Percentiles rank a stretch among this genome's conserved stretches.
Conservation (phyloP, 148 eudicot species). For the Fagopyrum esculentum region DNA sequence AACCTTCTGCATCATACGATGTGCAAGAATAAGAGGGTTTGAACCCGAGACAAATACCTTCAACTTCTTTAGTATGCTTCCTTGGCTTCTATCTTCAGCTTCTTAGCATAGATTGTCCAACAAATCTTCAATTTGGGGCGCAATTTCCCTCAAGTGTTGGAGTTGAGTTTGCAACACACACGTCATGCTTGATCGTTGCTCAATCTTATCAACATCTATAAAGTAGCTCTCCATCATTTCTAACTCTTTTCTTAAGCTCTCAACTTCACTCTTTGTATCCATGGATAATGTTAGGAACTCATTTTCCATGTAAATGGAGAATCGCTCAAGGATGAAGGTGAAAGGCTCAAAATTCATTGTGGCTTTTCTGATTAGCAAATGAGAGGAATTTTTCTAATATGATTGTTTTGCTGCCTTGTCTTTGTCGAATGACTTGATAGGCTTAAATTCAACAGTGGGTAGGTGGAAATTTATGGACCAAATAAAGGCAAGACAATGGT, state of each 20-base stretch:
- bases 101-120: background rate
- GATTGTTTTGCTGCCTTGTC: background rate
- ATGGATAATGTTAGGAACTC: background rate
- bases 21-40: background rate
- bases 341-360: conserved; percentile 3
- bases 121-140: background rate
- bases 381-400: background rate
- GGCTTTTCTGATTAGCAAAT: background rate
- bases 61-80: conserved; percentile 6
- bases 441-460: background rate
- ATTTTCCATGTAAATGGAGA: background rate
- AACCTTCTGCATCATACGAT: background rate
- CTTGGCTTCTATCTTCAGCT: conserved; percentile 2
- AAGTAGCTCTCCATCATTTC: conserved; percentile 6
- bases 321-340: conserved; percentile 5
- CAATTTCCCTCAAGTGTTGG: conserved; percentile 2
- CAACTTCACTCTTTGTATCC: background rate
- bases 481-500: background rate
- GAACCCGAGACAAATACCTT: background rate
- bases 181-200: background rate
- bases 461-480: background rate
- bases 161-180: conserved; percentile 9
- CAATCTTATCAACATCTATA: background rate
- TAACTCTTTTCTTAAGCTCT: conserved; percentile 2
- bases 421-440: background rate